Conservation (phyloP, 148 eudicot species). For the Rhododendron ovatum region DNA sequence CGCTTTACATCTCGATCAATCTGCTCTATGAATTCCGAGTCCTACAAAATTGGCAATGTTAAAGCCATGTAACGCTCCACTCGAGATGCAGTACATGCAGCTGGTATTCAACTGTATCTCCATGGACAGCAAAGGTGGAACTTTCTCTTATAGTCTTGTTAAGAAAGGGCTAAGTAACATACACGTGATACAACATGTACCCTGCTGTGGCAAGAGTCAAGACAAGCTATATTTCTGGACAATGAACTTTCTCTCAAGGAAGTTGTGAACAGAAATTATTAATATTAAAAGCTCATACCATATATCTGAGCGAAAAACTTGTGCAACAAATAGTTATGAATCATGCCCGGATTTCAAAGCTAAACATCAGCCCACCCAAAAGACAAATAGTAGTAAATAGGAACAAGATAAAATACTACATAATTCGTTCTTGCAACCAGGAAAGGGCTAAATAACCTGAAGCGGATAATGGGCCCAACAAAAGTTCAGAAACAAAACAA, state of each 20-base stretch:
- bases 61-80: too few relatives aligned
- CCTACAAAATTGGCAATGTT: slow-evolving; percentile 37
- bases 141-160: not conserved
- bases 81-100: not conserved
- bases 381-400: not conserved
- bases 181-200: not conserved
- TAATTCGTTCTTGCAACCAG: not conserved
- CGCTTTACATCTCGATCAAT: slow-evolving; percentile 97
- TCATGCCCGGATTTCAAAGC: not conserved
- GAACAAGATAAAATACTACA: not conserved
- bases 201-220: not conserved
- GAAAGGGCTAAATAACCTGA: too few relatives aligned
- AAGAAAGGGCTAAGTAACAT: not conserved
- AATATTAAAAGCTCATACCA: not conserved
- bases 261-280: not conserved
- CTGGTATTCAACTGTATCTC: not conserved
- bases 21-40: slow-evolving; percentile 88
- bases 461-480: not conserved
- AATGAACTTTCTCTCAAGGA: not conserved
- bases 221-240: not conserved
- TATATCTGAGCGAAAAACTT: not conserved
- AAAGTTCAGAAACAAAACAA: not conserved
- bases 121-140: not conserved
- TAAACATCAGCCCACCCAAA: not conserved
- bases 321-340: not conserved